Evolutionary conservation across 129 eudicot genomes (phyloP).

Genomic region (Saussurea involucrata): DNA sequence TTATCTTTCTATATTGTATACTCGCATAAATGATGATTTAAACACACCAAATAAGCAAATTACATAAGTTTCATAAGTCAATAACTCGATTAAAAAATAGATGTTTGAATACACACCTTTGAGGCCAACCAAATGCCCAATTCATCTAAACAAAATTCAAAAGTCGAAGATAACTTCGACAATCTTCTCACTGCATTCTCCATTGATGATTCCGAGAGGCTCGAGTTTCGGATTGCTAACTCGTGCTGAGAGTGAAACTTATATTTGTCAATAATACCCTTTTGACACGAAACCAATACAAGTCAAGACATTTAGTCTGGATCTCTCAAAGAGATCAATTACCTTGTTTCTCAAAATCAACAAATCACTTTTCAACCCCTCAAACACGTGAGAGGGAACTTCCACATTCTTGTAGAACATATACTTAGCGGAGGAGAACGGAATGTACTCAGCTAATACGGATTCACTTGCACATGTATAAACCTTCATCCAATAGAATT

Average conservation of each 20-base stretch:
- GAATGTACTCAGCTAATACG: constrained; percentile 47
- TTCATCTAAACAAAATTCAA: constrained; percentile 50
- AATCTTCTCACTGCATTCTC: constrained; percentile 44
- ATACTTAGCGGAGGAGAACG: constrained; percentile 46
- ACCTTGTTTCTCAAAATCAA: constrained; percentile 45
- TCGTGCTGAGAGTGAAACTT: constrained; percentile 40
- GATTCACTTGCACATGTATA: constrained; percentile 70
- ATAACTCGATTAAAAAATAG: not conserved
- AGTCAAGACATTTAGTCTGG: not conserved
- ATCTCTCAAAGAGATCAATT: constrained; percentile 3
- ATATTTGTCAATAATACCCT: not conserved
- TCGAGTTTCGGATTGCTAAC: constrained; percentile 12
- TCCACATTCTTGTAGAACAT: constrained; percentile 39
- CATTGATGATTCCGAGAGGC: constrained; percentile 30
- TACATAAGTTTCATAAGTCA: not conserved
- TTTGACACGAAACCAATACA: not conserved
- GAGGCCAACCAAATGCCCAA: constrained; percentile 72
- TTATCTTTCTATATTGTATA: not conserved
- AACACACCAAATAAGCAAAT: not conserved
- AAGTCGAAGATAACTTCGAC: constrained; percentile 27
- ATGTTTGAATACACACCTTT: constrained; percentile 46
- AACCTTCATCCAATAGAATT: constrained; percentile 49
- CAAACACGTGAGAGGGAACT: constrained; percentile 19
- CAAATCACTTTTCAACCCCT: constrained; percentile 19
- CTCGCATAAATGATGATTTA: not conserved